Percentiles rank a stretch among this genome's conserved stretches.
Evolutionary conservation across 305 asterid species (phyloP).

Genomic region (Fraxinus platypoda): DNA sequence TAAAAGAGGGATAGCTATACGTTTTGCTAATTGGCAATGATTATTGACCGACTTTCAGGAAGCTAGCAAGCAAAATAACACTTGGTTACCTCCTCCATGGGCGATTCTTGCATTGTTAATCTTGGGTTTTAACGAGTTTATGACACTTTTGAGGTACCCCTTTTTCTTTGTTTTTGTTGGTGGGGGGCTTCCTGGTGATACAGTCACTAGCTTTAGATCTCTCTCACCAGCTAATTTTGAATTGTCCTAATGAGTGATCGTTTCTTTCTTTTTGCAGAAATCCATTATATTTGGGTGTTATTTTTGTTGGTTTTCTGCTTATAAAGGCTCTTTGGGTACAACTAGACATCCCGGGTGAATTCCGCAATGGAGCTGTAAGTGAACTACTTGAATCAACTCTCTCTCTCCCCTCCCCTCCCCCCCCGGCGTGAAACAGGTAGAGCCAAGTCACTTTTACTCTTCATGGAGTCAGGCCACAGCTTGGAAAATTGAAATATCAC

Average conservation of each 20-base stretch:
- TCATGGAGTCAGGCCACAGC: neutral
- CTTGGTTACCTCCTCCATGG: conserved; percentile 99
- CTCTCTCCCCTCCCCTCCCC: neutral
- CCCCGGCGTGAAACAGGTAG: too few species aligned
- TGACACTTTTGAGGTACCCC: conserved; percentile 87
- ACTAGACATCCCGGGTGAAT: conserved; percentile 82
- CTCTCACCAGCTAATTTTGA: conserved; percentile 1
- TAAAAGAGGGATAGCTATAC: neutral
- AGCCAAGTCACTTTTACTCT: too few species aligned
- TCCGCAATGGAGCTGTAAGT: conserved; percentile 91
- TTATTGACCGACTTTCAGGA: conserved; percentile 56
- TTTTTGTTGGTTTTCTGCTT: conserved; percentile 70
- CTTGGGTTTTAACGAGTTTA: conserved; percentile 94
- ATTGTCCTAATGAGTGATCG: neutral
- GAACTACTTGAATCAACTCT: neutral
- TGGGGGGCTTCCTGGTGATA: neutral
- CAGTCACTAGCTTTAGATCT: neutral
- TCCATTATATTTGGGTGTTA: conserved; percentile 78
- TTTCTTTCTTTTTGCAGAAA: conserved; percentile 48
- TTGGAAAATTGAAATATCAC: neutral
- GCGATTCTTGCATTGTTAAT: conserved; percentile 73
- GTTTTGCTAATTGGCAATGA: neutral
- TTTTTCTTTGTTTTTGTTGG: neutral
- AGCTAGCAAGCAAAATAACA: conserved; percentile 85
- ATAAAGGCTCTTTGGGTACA: conserved; percentile 97